Evolutionary conservation across 176 grass and related monocot species (phyloP), one percentile per base, ranked within the genome.

Genomic region (Carex parvula): DNA sequence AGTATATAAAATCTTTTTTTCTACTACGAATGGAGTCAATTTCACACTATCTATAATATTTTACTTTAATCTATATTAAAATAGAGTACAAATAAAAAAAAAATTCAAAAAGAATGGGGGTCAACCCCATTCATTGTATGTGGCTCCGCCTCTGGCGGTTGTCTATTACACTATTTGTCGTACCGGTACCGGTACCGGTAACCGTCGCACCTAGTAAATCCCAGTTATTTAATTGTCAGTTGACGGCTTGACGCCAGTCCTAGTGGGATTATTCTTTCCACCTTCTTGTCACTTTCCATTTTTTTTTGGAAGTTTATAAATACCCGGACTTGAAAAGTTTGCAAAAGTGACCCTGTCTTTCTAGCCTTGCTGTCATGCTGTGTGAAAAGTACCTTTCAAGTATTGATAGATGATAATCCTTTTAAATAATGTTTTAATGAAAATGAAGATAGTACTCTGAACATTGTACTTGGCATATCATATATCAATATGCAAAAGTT

Each of bases 241-340:
- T 66, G 61, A 66, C 61, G 12, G 41, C 60, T 82, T 66, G 61
- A 66, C 61, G 12, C 60, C 60, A 66, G 61, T 82, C 59, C 39
- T 67, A 66, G 80, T 83, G 80, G 80, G 80, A 68, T 83, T 68
- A 82, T 82, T 82, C 17, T 65, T 68, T 22, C 50, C 67, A 83
- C 46, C 12, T 35, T 54, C 37, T 64, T 29, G 67, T 68, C 63
- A 83, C 64, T 42, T 83, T 68, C 63, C 37, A 5, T 54, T 46
- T 66, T 82, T 42, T 20, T 5, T 67, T 18, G 29, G 37, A 83
- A 65, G 2, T 83, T 83, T 83, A 8, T 52, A 67, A 46, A 48
- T 65, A 50, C 61, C 80, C 33, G 2, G 9, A 4, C 21, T 54
- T 10, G 21, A 30, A 67, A 26, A 10, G 21, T 83, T 75, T 83